phyloP scores from a whole-genome alignment of 192 early-diverging fungal genomes.

The Tieghemiomyces parasiticus region DNA sequence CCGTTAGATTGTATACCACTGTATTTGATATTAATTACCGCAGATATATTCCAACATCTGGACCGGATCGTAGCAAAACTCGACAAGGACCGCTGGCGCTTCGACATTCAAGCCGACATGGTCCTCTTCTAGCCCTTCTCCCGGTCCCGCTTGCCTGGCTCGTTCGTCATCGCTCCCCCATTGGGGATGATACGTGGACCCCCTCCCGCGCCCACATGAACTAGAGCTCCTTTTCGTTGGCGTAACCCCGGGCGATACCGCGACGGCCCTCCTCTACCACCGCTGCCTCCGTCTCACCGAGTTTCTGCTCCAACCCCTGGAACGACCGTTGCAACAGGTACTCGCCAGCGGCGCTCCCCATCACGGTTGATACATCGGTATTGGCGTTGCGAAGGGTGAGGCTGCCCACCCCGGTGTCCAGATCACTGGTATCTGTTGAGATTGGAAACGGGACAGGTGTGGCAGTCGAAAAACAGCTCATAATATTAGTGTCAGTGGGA shows the following conservation, averaged over 20 bases:
- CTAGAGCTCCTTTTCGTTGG: constrained; percentile 24
- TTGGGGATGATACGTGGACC: too few species aligned
- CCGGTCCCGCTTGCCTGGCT: too few species aligned
- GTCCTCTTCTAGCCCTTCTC: constrained; percentile 9
- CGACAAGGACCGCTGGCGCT: background rate
- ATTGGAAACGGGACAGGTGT: background rate
- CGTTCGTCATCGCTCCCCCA: too few species aligned
- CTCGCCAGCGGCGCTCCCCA: constrained; percentile 48
- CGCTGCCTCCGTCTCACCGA: constrained; percentile 42
- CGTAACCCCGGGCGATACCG: constrained; percentile 78
- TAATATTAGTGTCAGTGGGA: constrained; percentile 2
- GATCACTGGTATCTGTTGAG: too few species aligned
- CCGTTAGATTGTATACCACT: background rate
- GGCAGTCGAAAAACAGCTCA: background rate
- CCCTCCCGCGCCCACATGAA: too few species aligned
- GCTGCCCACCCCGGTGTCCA: constrained; percentile 16
- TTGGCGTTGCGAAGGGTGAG: constrained; percentile 40
- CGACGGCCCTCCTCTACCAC: constrained; percentile 54
- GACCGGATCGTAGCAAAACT: background rate
- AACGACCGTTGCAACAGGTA: constrained; percentile 63
- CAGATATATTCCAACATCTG: background rate
- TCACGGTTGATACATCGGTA: constrained; percentile 31
- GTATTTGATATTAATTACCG: background rate
- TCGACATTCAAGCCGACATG: background rate
- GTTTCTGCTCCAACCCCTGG: constrained; percentile 59